Evolutionary conservation across 805 yeast genomes (phyloP).

Genomic region (Barnettozyma pratensis): DNA sequence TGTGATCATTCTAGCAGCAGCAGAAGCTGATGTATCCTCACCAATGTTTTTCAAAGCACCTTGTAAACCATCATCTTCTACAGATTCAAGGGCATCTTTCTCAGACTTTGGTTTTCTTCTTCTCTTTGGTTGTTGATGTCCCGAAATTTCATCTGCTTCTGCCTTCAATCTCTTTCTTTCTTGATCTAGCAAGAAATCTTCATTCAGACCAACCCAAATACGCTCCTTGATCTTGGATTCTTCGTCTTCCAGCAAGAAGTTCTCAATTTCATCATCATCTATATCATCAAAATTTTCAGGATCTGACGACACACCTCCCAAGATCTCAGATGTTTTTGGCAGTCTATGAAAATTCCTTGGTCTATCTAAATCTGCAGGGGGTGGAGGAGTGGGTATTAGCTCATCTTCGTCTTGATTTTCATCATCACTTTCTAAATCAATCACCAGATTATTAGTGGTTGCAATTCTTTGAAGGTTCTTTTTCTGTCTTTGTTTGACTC

Average conservation of each 20-base stretch:
- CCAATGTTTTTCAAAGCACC: conserved; percentile 41
- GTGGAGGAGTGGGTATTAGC: conserved; percentile 4
- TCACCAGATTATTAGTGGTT: conserved; percentile 21
- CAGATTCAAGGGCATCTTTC: conserved; percentile 27
- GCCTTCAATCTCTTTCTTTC: conserved; percentile 40
- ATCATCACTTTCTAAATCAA: conserved; percentile 13
- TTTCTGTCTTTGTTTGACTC: conserved; percentile 24
- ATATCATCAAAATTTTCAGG: conserved; percentile 66
- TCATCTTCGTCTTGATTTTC: conserved; percentile 14
- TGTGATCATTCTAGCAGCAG: conserved; percentile 52
- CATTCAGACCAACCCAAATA: conserved; percentile 87
- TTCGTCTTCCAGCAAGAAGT: conserved; percentile 55
- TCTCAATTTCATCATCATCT: conserved; percentile 75
- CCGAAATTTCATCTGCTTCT: conserved; percentile 85
- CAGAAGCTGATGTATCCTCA: conserved; percentile 68
- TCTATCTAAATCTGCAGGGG: conserved; percentile 34
- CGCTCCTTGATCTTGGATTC: conserved; percentile 73
- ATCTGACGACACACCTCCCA: conserved; percentile 51
- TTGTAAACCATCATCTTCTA: conserved; percentile 31
- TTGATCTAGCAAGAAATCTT: conserved; percentile 37
- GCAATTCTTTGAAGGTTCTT: conserved; percentile 15
- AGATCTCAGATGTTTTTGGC: conserved; percentile 54
- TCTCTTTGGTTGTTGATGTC: conserved; percentile 57
- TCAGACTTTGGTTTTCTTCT: conserved; percentile 36
- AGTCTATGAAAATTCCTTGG: conserved; percentile 52